A percentile compares a stretch with the other conserved stretches of the same genome.
Conservation (phyloP, 495 filamentous ascomycete species). For the Penicillium steckii region DNA sequence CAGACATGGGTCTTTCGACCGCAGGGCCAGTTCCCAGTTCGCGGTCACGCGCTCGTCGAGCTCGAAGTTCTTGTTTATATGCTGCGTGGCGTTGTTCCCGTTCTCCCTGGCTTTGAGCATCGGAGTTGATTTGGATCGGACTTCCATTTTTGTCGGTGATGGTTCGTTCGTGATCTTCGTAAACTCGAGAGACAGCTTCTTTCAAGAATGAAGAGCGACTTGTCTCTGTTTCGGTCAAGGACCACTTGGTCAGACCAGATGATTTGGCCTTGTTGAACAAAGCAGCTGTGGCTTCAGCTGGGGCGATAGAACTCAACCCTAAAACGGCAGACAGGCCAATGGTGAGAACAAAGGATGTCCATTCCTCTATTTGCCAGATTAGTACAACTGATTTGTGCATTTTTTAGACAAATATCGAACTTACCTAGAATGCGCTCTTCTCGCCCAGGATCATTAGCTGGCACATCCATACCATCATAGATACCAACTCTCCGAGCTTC, state of each 20-base stretch:
- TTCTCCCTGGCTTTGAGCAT: slow-evolving; percentile 32
- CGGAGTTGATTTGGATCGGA: slow-evolving; percentile 9
- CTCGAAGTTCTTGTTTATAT: slow-evolving; percentile 35
- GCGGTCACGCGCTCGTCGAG: slow-evolving; percentile 22
- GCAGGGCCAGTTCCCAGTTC: slow-evolving; percentile 27
- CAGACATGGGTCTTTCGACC: slow-evolving; percentile 48
- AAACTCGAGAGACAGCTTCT: slow-evolving; percentile 59
- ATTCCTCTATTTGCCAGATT: slow-evolving; percentile 56
- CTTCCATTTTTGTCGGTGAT: slow-evolving; percentile 8
- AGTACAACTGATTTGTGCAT: slow-evolving; percentile 26
- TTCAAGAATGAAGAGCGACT: slow-evolving; percentile 62
- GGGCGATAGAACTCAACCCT: slow-evolving; percentile 47
- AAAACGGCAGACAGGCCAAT: slow-evolving; percentile 58
- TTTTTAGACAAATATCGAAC: slow-evolving; percentile 9
- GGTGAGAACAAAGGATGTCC: slow-evolving; percentile 60
- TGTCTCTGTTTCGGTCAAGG: slow-evolving; percentile 37
- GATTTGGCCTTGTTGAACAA: slow-evolving; percentile 53
- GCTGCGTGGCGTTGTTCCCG: slow-evolving; percentile 9
- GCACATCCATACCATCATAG: slow-evolving; percentile 49
- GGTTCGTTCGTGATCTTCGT: slow-evolving; percentile 48
- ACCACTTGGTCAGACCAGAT: slow-evolving; percentile 59
- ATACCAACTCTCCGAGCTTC: slow-evolving; percentile 57
- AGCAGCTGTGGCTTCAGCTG: slow-evolving; percentile 40
- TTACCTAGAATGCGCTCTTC: slow-evolving; percentile 57
- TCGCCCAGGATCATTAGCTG: slow-evolving; percentile 45